Evolutionary conservation across 495 filamentous ascomycete species (phyloP).

Genomic region (Cenococcum geophilum): DNA sequence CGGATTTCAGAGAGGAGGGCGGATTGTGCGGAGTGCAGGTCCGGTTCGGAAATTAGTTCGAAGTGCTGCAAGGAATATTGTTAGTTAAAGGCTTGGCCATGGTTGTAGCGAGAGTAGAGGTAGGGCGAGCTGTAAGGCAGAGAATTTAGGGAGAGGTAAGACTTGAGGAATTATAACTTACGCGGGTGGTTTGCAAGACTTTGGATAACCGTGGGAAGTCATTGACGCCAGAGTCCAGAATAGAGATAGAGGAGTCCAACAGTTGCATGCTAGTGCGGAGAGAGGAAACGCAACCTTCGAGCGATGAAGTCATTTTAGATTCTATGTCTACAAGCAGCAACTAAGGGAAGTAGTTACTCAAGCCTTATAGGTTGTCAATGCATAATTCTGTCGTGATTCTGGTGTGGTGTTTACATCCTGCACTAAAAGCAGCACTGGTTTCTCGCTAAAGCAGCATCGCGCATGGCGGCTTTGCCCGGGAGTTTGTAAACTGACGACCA

Average conservation of each 20-base stretch:
- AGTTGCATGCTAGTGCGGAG: slow-evolving; percentile 63
- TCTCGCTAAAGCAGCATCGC: slow-evolving; percentile 1
- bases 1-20: slow-evolving; percentile 65
- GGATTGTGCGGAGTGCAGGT: slow-evolving; percentile 61
- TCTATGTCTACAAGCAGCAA: background rate
- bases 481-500: background rate
- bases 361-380: background rate
- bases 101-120: too few relatives aligned
- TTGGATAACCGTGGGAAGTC: slow-evolving; percentile 70
- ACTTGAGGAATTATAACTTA: slow-evolving; percentile 36
- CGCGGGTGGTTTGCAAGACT: slow-evolving; percentile 64
- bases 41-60: slow-evolving; percentile 66
- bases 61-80: slow-evolving; percentile 55
- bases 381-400: background rate
- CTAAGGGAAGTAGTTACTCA: background rate
- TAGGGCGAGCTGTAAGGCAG: too few relatives aligned
- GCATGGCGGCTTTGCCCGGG: background rate
- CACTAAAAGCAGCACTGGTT: background rate
- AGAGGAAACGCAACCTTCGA: slow-evolving; percentile 61
- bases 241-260: slow-evolving; percentile 67
- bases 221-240: slow-evolving; percentile 62
- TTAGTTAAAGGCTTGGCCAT: background rate
- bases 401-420: background rate
- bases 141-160: too few relatives aligned
- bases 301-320: slow-evolving; percentile 37